A percentile compares a stretch with the other conserved stretches of the same genome.
Evolutionary conservation across 345 rosid species (phyloP).

Genomic region (Psidium guajava): DNA sequence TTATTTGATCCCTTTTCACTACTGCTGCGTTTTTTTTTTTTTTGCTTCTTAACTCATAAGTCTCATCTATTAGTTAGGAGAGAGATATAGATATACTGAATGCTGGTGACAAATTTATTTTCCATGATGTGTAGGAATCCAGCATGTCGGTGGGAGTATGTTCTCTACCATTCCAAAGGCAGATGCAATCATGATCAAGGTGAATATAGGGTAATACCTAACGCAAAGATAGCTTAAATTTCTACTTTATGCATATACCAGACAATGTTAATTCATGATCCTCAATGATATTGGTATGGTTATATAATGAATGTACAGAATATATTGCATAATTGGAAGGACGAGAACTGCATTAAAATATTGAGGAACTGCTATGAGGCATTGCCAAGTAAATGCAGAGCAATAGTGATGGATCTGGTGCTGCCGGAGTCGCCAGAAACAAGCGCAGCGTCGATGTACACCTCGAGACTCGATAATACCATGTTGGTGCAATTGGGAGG

Average conservation of each 20-base stretch:
- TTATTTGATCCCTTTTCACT: background rate
- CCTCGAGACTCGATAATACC: slow-evolving; percentile 4
- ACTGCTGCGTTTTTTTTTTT: background rate
- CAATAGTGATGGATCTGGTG: slow-evolving; percentile 6
- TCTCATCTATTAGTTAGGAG: background rate
- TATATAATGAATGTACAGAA: background rate
- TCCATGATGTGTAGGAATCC: slow-evolving; percentile 4
- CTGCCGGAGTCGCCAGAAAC: slow-evolving; percentile 11
- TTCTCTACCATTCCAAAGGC: slow-evolving; percentile 8
- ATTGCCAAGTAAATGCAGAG: slow-evolving; percentile 6
- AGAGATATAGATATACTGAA: background rate
- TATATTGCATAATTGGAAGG: slow-evolving; percentile 15
- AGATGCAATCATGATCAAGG: slow-evolving; percentile 22
- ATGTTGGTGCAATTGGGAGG: slow-evolving; percentile 14
- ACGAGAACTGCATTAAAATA: slow-evolving; percentile 7
- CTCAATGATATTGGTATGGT: background rate
- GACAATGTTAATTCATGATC: background rate
- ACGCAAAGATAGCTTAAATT: background rate
- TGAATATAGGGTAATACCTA: background rate
- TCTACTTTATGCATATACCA: background rate
- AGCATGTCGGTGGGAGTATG: slow-evolving; percentile 18
- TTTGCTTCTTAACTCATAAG: background rate
- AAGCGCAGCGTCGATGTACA: slow-evolving; percentile 2
- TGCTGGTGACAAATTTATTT: background rate
- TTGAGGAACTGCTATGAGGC: slow-evolving; percentile 8